phyloP scores from a whole-genome alignment of 371 early-diverging fungal species.

The Apophysomyces trapeziformis region DNA sequence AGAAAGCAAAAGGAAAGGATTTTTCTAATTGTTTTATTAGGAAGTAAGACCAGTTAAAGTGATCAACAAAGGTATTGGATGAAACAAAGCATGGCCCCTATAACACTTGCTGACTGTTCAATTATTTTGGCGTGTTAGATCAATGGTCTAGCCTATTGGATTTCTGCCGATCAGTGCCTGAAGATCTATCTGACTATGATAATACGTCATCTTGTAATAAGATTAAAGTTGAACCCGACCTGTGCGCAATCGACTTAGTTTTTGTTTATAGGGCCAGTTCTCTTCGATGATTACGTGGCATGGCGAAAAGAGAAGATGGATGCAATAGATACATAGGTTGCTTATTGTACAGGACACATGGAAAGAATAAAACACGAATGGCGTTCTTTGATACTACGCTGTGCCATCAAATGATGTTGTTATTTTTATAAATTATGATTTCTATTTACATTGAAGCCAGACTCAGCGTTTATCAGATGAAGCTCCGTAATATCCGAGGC shows the following conservation, averaged over 20 bases:
- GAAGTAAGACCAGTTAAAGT: slow-evolving; percentile 43
- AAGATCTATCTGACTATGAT: slow-evolving; percentile 38
- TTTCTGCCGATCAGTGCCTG: slow-evolving; percentile 37
- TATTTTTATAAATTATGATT: background rate
- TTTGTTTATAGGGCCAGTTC: slow-evolving; percentile 39
- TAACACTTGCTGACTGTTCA: background rate
- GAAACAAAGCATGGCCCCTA: too few species aligned
- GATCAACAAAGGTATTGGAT: slow-evolving; percentile 41
- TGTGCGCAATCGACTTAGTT: background rate
- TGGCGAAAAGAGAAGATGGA: slow-evolving; percentile 26
- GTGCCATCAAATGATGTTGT: background rate
- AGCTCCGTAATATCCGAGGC: slow-evolving; percentile 45
- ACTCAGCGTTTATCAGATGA: slow-evolving; percentile 31
- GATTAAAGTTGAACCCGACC: background rate
- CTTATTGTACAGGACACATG: background rate
- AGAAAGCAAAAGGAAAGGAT: background rate
- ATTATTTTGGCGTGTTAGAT: slow-evolving; percentile 19
- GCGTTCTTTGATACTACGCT: background rate
- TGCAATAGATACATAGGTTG: background rate
- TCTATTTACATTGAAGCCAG: slow-evolving; percentile 16
- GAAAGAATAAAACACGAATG: background rate
- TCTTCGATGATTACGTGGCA: slow-evolving; percentile 49
- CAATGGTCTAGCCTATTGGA: slow-evolving; percentile 51
- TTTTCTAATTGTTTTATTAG: slow-evolving; percentile 13
- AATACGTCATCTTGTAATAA: slow-evolving; percentile 44